Evolutionary conservation across 73 alveolate species (phyloP).

Genomic region (Paramecium caudatum): DNA sequence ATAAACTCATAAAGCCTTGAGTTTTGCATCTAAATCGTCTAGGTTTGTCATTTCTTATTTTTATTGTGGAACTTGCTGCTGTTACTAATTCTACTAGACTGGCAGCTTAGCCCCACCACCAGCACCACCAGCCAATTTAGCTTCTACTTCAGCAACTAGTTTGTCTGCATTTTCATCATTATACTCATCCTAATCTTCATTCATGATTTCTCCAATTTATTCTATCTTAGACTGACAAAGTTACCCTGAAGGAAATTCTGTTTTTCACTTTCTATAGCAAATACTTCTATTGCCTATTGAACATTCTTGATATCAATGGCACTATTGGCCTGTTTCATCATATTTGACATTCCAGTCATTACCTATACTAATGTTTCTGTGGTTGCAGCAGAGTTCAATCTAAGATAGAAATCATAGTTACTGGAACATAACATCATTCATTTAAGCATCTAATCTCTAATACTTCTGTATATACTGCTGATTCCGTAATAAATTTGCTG

Average conservation of each 20-base stretch:
- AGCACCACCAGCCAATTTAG: constrained; percentile 70
- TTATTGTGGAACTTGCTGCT: neutral
- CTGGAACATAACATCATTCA: constrained; percentile 73
- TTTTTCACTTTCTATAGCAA: constrained; percentile 68
- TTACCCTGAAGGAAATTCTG: constrained; percentile 74
- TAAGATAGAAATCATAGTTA: neutral
- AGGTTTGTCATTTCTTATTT: neutral
- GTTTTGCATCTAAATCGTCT: constrained; percentile 64
- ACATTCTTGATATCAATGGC: constrained; percentile 75
- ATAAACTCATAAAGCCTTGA: constrained; percentile 30
- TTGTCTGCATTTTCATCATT: constrained; percentile 75
- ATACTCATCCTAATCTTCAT: constrained; percentile 70
- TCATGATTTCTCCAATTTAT: constrained; percentile 73
- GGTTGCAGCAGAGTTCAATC: constrained; percentile 76
- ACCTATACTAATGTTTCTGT: constrained; percentile 76
- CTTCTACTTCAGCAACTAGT: constrained; percentile 62
- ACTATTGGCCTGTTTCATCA: constrained; percentile 70
- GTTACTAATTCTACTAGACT: neutral
- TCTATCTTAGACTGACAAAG: neutral
- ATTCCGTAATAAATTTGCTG: constrained; percentile 41
- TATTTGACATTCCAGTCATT: constrained; percentile 75
- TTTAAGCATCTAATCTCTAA: constrained; percentile 74
- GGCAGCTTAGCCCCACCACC: constrained; percentile 54
- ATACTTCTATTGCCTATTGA: constrained; percentile 72
- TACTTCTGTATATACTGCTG: constrained; percentile 64